phyloP scores from a whole-genome alignment of 2,329 filamentous ascomycete species.

The Ophidiomyces ophidiicola region DNA sequence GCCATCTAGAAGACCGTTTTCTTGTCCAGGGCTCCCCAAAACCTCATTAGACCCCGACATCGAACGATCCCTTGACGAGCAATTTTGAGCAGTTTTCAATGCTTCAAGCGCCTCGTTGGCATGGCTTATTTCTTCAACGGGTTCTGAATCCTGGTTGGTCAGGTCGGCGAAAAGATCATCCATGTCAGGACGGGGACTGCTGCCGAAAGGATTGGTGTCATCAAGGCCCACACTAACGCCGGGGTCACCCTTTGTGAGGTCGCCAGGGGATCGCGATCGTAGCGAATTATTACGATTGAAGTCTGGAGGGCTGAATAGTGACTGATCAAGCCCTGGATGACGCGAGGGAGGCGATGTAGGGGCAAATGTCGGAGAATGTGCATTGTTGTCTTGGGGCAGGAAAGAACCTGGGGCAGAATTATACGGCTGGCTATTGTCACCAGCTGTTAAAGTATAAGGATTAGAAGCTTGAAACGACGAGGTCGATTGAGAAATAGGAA shows the following conservation, averaged over 20 bases:
- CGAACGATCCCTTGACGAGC: slow-evolving; percentile 24
- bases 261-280: slow-evolving; percentile 16
- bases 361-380: slow-evolving; percentile 30
- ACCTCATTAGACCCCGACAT: slow-evolving; percentile 13
- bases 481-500: slow-evolving; percentile 20
- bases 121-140: slow-evolving; percentile 32
- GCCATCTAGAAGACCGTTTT: slow-evolving; percentile 17
- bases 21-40: slow-evolving; percentile 18
- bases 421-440: slow-evolving; percentile 29
- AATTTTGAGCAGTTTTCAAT: slow-evolving; percentile 29
- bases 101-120: slow-evolving; percentile 37
- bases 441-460: slow-evolving; percentile 28
- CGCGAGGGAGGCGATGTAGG: slow-evolving; percentile 29
- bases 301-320: slow-evolving; percentile 33
- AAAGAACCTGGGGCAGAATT: slow-evolving; percentile 27
- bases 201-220: slow-evolving; percentile 25
- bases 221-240: slow-evolving; percentile 26
- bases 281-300: slow-evolving; percentile 26
- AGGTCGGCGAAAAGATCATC: slow-evolving; percentile 38
- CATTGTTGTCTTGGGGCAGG: slow-evolving; percentile 24
- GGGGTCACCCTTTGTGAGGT: slow-evolving; percentile 20
- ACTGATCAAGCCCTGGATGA: slow-evolving; percentile 26
- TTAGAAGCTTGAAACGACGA: slow-evolving; percentile 30
- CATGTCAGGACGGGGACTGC: slow-evolving; percentile 29
- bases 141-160: slow-evolving; percentile 34